Base-by-base conservation (phyloP, 768 basidiomycete species). In the Dendrothele bispora region DNA sequence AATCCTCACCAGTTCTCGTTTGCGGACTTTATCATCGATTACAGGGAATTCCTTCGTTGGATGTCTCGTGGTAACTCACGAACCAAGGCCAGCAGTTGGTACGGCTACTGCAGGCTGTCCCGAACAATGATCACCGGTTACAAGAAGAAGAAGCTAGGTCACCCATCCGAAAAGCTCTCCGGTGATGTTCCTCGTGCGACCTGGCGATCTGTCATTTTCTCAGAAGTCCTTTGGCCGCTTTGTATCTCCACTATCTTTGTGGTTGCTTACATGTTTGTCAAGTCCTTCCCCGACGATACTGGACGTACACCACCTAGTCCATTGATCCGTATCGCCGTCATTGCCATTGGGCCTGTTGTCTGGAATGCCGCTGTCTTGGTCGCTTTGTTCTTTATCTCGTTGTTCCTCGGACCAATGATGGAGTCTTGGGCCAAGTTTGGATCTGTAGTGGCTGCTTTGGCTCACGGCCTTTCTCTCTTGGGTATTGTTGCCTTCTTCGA, bases 1-100 rank as follows among this genome's bases (percentile, higher is more conserved):
- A 99, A 99, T 71, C 97, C 97, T n/a, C 95, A 99, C 68, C 97
- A 98, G 67, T 99, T 98, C 80, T 91, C 92, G 8, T 91, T 86
- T 65, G 71, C 91, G 58, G 97, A 99, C 70, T 99, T 95, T 70
- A 88, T 98, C 70, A 93, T 98, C 64, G 97, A 99, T 69, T 98
- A 98, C 66, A 86, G 97, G 48, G 97, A 99, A 64, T 98, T 95
- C 76, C 68, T 99, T 39, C 85, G 97, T 39, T 99, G 97, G 97
- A 98, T 99, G 95, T 97, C 92, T 8, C 83, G 97, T 48, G 97
- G 97, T 48, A 99, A 98, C 69, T 97, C 97, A 39, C 77, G 93
- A 59, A 88, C 91, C 14, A 95, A 98, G 63, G 88, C 91, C 41
- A 98, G 95, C 71, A 95, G 91, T 55, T 99, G 97, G 97, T 95